Conservation (phyloP, 2,329 filamentous ascomycete species). For the Tolypocladium pustulatum region DNA sequence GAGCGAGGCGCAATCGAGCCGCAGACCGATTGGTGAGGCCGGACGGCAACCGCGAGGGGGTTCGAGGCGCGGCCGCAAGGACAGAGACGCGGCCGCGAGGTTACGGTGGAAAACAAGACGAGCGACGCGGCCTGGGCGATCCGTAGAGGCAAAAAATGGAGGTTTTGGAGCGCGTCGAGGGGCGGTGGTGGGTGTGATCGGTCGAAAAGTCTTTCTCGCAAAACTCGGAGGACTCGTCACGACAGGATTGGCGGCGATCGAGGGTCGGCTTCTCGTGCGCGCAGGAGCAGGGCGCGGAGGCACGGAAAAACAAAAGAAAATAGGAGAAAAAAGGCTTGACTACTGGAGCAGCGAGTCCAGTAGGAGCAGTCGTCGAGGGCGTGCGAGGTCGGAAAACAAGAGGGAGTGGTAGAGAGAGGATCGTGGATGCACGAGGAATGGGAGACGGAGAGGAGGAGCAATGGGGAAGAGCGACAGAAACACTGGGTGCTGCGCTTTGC, state of each 20-base stretch:
- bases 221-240: conserved; percentile 19
- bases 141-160: conserved; percentile 7
- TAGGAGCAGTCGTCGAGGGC: conserved; percentile 8
- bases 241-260: conserved; percentile 9
- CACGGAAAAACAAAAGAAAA: conserved; percentile 6
- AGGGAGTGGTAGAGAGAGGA: conserved; percentile 11
- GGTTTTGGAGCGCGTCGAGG: conserved; percentile 9
- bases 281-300: conserved; percentile 8
- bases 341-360: neutral
- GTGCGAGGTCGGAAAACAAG: conserved; percentile 8
- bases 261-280: conserved; percentile 15
- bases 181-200: conserved; percentile 11
- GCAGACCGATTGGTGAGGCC: neutral
- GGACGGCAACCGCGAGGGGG: neutral
- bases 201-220: conserved; percentile 18
- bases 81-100: conserved; percentile 1
- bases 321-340: conserved; percentile 6
- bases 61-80: neutral
- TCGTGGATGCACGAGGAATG: conserved; percentile 23
- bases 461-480: conserved; percentile 26
- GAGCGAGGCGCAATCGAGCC: neutral
- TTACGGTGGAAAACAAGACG: conserved; percentile 2
- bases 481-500: conserved; percentile 13
- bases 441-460: conserved; percentile 20
- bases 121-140: neutral